Conservation (phyloP, 176 grass and related monocot genomes). For the Saccharum officinarum region DNA sequence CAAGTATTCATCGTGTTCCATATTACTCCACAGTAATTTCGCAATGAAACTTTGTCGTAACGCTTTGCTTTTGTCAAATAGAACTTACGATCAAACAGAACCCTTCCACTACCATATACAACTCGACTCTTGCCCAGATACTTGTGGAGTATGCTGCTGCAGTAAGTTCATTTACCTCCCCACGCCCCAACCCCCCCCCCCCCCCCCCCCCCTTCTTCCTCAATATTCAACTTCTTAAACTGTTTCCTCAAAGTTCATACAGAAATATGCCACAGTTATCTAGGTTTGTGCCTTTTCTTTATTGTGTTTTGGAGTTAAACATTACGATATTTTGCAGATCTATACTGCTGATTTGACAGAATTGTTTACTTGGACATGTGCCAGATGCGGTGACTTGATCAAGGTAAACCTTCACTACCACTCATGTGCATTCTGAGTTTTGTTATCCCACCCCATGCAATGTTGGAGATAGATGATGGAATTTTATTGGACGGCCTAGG, state of each 20-base stretch:
- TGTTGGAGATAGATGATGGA: slow-evolving; percentile 2
- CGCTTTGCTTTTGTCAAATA: slow-evolving; percentile 30
- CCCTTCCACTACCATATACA: slow-evolving; percentile 59
- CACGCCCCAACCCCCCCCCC: background rate
- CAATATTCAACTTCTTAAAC: background rate
- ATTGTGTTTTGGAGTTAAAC: background rate
- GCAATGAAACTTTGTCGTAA: background rate
- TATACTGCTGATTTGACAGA: slow-evolving; percentile 88
- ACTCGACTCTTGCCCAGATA: slow-evolving; percentile 73
- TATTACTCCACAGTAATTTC: background rate
- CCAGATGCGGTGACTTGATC: slow-evolving; percentile 71
- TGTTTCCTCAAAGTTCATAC: background rate
- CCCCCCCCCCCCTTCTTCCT: background rate
- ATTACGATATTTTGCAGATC: slow-evolving; percentile 57
- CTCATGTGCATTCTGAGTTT: slow-evolving; percentile 7
- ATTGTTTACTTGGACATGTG: slow-evolving; percentile 91
- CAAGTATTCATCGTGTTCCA: background rate
- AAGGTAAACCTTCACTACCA: slow-evolving; percentile 44
- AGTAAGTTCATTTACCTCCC: slow-evolving; percentile 49
- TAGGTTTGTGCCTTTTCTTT: background rate
- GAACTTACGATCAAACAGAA: slow-evolving; percentile 42
- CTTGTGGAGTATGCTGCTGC: slow-evolving; percentile 92
- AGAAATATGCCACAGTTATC: background rate
- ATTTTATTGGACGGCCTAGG: slow-evolving; percentile 54
- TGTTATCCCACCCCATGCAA: slow-evolving; percentile 11